Conservation (phyloP, 163 green algal genomes). For the Prototheca wickerhamii region DNA sequence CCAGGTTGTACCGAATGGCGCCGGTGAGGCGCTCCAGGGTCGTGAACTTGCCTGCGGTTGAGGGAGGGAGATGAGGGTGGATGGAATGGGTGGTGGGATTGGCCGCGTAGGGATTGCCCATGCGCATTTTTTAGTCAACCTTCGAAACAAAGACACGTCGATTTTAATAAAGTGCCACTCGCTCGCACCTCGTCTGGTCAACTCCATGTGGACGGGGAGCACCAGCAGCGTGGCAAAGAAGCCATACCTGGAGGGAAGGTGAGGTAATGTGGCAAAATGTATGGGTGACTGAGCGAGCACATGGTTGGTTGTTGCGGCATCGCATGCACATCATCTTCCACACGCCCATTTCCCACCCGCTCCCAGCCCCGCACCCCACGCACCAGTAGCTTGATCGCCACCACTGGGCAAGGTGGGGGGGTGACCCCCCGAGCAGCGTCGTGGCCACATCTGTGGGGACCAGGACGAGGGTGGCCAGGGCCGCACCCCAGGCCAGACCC, state of each 20-base stretch:
- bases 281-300: not conserved
- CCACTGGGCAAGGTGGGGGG: slow-evolving; percentile 10
- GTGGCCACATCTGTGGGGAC: slow-evolving; percentile 43
- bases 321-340: too few relatives aligned
- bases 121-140: too few relatives aligned
- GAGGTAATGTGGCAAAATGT: not conserved
- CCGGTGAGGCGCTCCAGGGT: slow-evolving; percentile 23
- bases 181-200: slow-evolving; percentile 56
- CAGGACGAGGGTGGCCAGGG: slow-evolving; percentile 40
- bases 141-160: too few relatives aligned
- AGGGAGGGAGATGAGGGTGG: too few relatives aligned
- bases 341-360: too few relatives aligned
- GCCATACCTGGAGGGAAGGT: slow-evolving; percentile 24
- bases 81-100: too few relatives aligned
- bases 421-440: slow-evolving; percentile 20
- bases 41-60: slow-evolving; percentile 53
- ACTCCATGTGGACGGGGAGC: slow-evolving; percentile 68
- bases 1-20: slow-evolving; percentile 39
- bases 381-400: slow-evolving; percentile 35
- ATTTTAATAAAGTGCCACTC: too few relatives aligned
- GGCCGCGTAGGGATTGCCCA: too few relatives aligned
- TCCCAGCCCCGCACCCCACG: too few relatives aligned
- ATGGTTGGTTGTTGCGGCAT: not conserved
- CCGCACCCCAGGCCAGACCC: slow-evolving; percentile 42
- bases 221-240: slow-evolving; percentile 44